Evolutionary conservation across 345 rosid genomes (phyloP), one percentile per base, ranked within the genome.

Genomic region (Melaleuca quinquenervia): DNA sequence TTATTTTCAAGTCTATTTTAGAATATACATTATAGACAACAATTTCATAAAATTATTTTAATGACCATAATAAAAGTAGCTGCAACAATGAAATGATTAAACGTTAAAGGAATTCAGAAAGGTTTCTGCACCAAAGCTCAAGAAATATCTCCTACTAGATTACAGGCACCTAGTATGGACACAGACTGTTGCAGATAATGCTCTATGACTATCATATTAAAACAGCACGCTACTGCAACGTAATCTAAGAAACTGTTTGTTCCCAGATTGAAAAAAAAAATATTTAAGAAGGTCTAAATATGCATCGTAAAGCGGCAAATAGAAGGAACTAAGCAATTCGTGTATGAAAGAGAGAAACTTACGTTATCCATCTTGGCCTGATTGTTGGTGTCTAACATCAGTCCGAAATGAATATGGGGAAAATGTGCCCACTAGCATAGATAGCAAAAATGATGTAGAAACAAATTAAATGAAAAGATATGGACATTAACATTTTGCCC

Each of bases 341-440:
- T 29, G 27, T 36, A 36, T 62, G 50, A 60, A 27, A 27, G n/a
- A 9, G 36, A 29, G 85, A 22, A 29, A 88, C 94, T 93, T 90
- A 93, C 94, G 60, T 64, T 89, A 74, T 91, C 93, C 87, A 89
- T 50, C 90, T 94, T 93, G 60, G 94, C 83, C 85, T 96, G 94
- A 86, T 91, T 93, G 94, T 88, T 94, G 89, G 92, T 90, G 91
- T 94, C 98, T 92, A 95, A 86, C 96, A 92, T 95, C 90, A 96
- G 86, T 80, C 98, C 96, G 60, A 95, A 94, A 87, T 96, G 98
- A 86, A 94, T 96, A 86, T 94, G 99, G 88, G 99, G 98, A 86
- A 93, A 96, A 88, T 96, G 99, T 85, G 99, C 98, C 99, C 99
- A 97, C 99, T 97, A 0, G 80, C 36, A 13, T 7, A 26, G 29